Conservation (phyloP, 2,329 filamentous ascomycete genomes). For the Cladosporium sphaerospermum region DNA sequence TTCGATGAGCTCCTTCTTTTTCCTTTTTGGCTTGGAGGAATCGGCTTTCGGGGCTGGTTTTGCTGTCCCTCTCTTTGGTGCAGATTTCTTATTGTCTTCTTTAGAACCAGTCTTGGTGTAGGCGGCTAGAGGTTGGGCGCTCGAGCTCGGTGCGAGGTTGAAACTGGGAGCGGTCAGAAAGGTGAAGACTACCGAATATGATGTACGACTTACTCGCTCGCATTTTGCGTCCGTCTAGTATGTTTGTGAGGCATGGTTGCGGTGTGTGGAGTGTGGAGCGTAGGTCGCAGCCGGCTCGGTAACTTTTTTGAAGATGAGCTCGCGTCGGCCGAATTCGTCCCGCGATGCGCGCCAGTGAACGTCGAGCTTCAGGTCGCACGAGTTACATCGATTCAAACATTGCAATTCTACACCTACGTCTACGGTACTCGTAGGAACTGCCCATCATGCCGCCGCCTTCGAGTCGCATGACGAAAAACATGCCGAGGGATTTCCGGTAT, state of each 20-base stretch:
- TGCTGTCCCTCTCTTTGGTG: slow-evolving; percentile 26
- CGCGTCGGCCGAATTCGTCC: neutral
- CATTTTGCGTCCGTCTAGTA: slow-evolving; percentile 39
- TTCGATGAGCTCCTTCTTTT: slow-evolving; percentile 32
- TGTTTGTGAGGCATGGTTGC: slow-evolving; percentile 28
- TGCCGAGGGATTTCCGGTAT: slow-evolving; percentile 70
- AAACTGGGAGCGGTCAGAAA: slow-evolving; percentile 40
- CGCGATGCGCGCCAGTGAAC: no score
- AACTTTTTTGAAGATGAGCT: slow-evolving; percentile 9
- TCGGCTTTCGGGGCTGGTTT: slow-evolving; percentile 13
- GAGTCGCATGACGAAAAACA: slow-evolving; percentile 87
- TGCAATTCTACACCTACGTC: neutral
- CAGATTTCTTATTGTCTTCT: slow-evolving; percentile 27
- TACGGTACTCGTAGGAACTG: neutral
- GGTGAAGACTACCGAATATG: slow-evolving; percentile 33
- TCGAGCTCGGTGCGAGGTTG: slow-evolving; percentile 55
- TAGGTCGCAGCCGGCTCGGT: neutral
- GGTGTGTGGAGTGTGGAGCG: neutral
- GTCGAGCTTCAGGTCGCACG: no score
- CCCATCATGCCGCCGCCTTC: slow-evolving; percentile 57
- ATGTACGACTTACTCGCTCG: slow-evolving; percentile 23
- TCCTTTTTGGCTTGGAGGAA: slow-evolving; percentile 21
- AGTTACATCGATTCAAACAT: no score
- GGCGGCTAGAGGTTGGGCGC: slow-evolving; percentile 54
- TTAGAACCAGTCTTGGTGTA: slow-evolving; percentile 33